Conservation (phyloP, 2,329 filamentous ascomycete genomes). For the Fusarium heterosporum region DNA sequence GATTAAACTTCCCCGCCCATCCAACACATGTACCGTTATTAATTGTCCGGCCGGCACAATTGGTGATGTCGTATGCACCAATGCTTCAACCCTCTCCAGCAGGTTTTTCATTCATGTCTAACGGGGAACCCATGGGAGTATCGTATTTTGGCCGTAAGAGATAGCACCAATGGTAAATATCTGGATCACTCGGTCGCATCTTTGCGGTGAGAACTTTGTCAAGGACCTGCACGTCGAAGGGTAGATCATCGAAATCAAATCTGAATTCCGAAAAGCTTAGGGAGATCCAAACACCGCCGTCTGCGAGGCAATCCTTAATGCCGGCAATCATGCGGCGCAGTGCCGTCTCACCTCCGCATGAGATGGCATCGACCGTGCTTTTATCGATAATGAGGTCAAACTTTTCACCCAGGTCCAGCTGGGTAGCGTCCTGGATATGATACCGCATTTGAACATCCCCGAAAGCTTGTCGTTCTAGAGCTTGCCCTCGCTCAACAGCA, state of each 20-base stretch:
- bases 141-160: conserved; percentile 52
- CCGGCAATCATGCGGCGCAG: conserved; percentile 55
- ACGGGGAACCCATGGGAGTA: conserved; percentile 10
- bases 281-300: conserved; percentile 59
- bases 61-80: neutral
- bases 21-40: conserved; percentile 1
- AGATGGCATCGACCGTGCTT: conserved; percentile 61
- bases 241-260: conserved; percentile 54
- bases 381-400: conserved; percentile 63
- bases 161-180: conserved; percentile 61
- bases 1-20: conserved; percentile 6
- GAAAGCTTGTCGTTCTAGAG: conserved; percentile 56
- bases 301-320: conserved; percentile 52
- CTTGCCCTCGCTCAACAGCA: conserved; percentile 57
- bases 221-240: conserved; percentile 58
- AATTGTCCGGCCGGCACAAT: neutral
- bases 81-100: conserved; percentile 19
- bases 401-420: conserved; percentile 44
- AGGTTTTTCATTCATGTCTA: conserved; percentile 8
- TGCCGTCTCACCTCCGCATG: conserved; percentile 57
- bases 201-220: conserved; percentile 58
- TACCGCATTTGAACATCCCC: conserved; percentile 60
- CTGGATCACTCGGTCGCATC: conserved; percentile 56
- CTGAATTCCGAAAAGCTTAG: conserved; percentile 60
- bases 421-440: conserved; percentile 59